phyloP scores from a whole-genome alignment of 2,329 filamentous ascomycete species.

The Hypoxylon sp. region DNA sequence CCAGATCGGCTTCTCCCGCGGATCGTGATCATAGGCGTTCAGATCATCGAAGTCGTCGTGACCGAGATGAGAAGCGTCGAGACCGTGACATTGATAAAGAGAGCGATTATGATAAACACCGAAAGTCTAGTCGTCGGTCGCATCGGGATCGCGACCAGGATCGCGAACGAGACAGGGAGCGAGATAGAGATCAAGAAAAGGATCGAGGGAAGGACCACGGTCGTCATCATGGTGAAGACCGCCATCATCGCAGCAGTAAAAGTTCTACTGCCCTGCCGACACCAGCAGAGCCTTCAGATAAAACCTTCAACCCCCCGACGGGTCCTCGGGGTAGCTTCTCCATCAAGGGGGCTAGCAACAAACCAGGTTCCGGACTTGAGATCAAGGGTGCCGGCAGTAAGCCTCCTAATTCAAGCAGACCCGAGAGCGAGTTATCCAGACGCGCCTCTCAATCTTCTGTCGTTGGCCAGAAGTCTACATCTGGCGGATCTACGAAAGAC shows the following conservation, averaged over 20 bases:
- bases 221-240: constrained; percentile 55
- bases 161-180: constrained; percentile 56
- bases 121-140: constrained; percentile 57
- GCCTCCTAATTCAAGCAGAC: constrained; percentile 45
- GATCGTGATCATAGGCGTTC: constrained; percentile 60
- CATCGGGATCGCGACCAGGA: constrained; percentile 56
- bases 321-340: constrained; percentile 54
- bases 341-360: constrained; percentile 47
- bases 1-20: constrained; percentile 74
- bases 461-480: constrained; percentile 42
- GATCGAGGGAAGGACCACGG: constrained; percentile 53
- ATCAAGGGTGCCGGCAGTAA: constrained; percentile 54
- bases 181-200: constrained; percentile 53
- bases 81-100: constrained; percentile 52
- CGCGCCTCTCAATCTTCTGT: constrained; percentile 55
- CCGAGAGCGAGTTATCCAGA: constrained; percentile 51
- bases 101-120: constrained; percentile 53
- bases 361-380: constrained; percentile 51
- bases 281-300: constrained; percentile 53
- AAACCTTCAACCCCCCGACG: constrained; percentile 58
- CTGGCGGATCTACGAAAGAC: constrained; percentile 57
- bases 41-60: constrained; percentile 61
- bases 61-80: constrained; percentile 53
- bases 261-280: constrained; percentile 51
- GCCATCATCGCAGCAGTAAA: constrained; percentile 53